Percentiles rank a stretch among this genome's conserved stretches.
These are phyloP conservation scores for Phanerodontia chrysosporium DNA, from an alignment of 768 basidiomycete genomes.

Conservation along the genomic window DNA sequence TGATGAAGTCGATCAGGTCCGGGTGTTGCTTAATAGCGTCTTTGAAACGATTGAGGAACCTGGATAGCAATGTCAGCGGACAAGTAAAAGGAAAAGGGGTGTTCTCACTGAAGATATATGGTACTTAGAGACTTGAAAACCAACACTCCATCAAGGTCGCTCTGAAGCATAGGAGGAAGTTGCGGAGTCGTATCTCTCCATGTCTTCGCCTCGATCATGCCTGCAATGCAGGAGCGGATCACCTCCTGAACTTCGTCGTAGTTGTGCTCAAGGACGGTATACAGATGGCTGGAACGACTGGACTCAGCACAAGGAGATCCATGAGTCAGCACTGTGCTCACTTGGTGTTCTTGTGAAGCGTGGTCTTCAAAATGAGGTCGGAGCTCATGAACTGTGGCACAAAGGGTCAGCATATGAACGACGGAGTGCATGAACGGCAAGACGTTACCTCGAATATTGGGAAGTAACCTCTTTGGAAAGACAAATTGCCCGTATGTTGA, in stretches of 20 bases:
- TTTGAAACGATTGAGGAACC: conserved; percentile 49
- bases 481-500: conserved; percentile 10
- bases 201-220: conserved; percentile 18
- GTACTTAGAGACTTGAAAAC: conserved; percentile 29
- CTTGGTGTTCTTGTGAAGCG: conserved; percentile 29
- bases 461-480: conserved; percentile 31
- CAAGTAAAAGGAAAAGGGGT: neutral
- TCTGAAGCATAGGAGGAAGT: conserved; percentile 8
- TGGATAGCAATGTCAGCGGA: neutral
- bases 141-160: conserved; percentile 19
- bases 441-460: conserved; percentile 25
- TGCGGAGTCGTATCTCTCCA: conserved; percentile 23
- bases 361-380: conserved; percentile 26
- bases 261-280: conserved; percentile 25
- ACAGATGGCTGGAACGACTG: conserved; percentile 13
- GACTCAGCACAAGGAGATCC: neutral
- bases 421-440: neutral
- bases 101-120: conserved; percentile 17
- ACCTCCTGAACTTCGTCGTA: conserved; percentile 19
- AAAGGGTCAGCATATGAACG: neutral
- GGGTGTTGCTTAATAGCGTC: conserved; percentile 46
- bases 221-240: conserved; percentile 19
- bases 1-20: conserved; percentile 35
- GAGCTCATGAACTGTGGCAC: conserved; percentile 27
- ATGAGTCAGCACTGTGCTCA: conserved; percentile 3